Evolutionary conservation across 2,329 filamentous ascomycete genomes (phyloP).

Genomic region (Trichoderma arundinaceum): DNA sequence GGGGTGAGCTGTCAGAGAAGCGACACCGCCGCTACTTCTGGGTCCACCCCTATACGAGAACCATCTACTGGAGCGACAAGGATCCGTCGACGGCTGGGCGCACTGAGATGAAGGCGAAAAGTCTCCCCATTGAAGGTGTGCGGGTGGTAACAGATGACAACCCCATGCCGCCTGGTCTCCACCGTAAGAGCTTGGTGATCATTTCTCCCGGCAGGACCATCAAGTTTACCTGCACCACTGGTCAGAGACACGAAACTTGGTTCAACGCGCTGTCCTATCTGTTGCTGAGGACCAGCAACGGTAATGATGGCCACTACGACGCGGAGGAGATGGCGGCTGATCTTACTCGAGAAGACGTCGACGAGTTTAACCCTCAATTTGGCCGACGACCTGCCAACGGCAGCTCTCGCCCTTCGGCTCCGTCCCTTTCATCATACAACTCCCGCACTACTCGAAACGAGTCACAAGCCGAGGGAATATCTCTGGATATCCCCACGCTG

Average conservation of each 20-base stretch:
- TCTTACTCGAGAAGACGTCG: conserved; percentile 66
- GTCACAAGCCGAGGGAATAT: conserved; percentile 60
- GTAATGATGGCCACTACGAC: conserved; percentile 66
- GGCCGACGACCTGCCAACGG: conserved; percentile 43
- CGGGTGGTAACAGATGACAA: conserved; percentile 94
- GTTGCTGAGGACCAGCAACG: conserved; percentile 74
- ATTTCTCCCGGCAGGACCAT: conserved; percentile 86
- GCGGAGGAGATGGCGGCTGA: conserved; percentile 63
- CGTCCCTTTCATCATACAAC: conserved; percentile 79
- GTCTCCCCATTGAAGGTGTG: conserved; percentile 90
- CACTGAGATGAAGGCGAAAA: conserved; percentile 79
- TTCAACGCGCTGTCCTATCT: conserved; percentile 96
- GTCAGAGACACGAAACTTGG: conserved; percentile 96
- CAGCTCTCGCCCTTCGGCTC: conserved; percentile 57
- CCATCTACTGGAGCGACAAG: conserved; percentile 93
- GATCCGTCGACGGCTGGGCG: conserved; percentile 83
- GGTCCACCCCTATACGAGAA: conserved; percentile 97
- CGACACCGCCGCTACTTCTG: conserved; percentile 97
- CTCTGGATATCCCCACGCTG: conserved; percentile 61
- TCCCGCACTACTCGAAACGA: conserved; percentile 73
- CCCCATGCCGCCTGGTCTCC: conserved; percentile 89
- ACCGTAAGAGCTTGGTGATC: conserved; percentile 90
- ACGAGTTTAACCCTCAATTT: conserved; percentile 81
- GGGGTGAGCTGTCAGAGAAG: conserved; percentile 84
- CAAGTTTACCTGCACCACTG: conserved; percentile 93